Evolutionary conservation across 257 asterid genomes (phyloP).

Genomic region (Solanum neorickii): DNA sequence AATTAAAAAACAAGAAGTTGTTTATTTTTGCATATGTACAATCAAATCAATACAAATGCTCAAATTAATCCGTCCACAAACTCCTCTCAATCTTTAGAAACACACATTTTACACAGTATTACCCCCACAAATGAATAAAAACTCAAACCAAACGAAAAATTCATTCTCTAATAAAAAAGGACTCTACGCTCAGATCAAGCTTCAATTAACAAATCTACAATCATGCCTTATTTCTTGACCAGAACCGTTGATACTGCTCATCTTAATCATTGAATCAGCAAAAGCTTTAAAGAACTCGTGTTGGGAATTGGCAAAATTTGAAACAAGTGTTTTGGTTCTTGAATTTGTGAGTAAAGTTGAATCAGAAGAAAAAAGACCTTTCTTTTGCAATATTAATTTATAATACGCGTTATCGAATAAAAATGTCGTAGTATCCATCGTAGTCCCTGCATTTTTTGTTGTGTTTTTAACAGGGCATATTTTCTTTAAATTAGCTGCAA

Average conservation of each 20-base stretch:
- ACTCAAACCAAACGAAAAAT: background rate
- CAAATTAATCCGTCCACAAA: background rate
- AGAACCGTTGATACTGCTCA: constrained; percentile 52
- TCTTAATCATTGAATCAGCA: constrained; percentile 67
- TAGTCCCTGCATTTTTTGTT: constrained; percentile 49
- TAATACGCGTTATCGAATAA: constrained; percentile 59
- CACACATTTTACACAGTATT: background rate
- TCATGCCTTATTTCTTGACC: constrained; percentile 50
- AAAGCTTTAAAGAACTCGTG: constrained; percentile 46
- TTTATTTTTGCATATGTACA: background rate
- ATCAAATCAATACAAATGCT: background rate
- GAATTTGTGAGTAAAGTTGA: constrained; percentile 42
- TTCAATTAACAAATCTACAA: constrained; percentile 33
- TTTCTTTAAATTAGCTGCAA: constrained; percentile 41
- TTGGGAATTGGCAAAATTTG: constrained; percentile 41
- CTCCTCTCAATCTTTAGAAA: background rate
- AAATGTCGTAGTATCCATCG: constrained; percentile 51
- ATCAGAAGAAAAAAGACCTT: constrained; percentile 59
- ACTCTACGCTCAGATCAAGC: accelerated
- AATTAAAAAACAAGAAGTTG: background rate
- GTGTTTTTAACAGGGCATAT: constrained; percentile 55
- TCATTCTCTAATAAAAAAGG: accelerated
- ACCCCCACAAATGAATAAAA: background rate
- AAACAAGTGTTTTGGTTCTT: constrained; percentile 41
- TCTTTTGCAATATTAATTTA: constrained; percentile 52